Conservation (phyloP, 2,329 filamentous ascomycete species). For the Lasiodiplodia gonubiensis region DNA sequence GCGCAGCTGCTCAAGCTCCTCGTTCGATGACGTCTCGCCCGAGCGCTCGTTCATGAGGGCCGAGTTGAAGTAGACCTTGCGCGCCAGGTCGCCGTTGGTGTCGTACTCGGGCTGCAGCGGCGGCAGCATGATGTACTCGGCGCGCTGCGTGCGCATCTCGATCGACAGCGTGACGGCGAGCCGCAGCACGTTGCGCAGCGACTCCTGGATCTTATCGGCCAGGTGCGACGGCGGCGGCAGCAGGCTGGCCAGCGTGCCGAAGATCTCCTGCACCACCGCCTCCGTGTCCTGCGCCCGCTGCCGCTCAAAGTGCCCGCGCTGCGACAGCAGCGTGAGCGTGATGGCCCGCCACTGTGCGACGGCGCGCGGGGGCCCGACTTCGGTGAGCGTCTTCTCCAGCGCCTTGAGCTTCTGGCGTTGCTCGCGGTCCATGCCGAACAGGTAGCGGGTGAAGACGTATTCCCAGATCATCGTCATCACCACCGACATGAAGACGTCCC, state of each 20-base stretch:
- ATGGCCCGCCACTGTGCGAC: constrained; percentile 97
- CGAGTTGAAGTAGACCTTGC: constrained; percentile 90
- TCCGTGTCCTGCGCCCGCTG: constrained; percentile 91
- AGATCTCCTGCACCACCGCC: constrained; percentile 91
- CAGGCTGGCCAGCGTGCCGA: constrained; percentile 80
- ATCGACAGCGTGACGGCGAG: constrained; percentile 89
- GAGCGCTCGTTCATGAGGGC: constrained; percentile 93
- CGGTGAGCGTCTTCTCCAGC: constrained; percentile 86
- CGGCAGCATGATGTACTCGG: constrained; percentile 98
- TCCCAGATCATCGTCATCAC: constrained; percentile 99
- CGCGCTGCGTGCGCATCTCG: constrained; percentile 95
- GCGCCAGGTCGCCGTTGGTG: constrained; percentile 84
- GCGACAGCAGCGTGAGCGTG: constrained; percentile 86
- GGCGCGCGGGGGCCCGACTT: constrained; percentile 76
- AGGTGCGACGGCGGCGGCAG: constrained; percentile 84
- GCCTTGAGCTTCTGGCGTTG: constrained; percentile 97
- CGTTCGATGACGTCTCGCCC: constrained; percentile 71
- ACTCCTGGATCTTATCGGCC: constrained; percentile 79
- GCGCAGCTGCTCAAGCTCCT: constrained; percentile 76
- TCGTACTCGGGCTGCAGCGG: constrained; percentile 95
- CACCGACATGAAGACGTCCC: constrained; percentile 98
- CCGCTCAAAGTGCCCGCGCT: constrained; percentile 76
- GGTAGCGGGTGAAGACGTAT: constrained; percentile 95
- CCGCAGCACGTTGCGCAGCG: constrained; percentile 84
- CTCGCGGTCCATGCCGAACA: constrained; percentile 98